A percentile compares a stretch with the other conserved stretches of the same genome.
phyloP scores from a whole-genome alignment of 176 grass and related monocot genomes.

The Phoenix roebelenii region DNA sequence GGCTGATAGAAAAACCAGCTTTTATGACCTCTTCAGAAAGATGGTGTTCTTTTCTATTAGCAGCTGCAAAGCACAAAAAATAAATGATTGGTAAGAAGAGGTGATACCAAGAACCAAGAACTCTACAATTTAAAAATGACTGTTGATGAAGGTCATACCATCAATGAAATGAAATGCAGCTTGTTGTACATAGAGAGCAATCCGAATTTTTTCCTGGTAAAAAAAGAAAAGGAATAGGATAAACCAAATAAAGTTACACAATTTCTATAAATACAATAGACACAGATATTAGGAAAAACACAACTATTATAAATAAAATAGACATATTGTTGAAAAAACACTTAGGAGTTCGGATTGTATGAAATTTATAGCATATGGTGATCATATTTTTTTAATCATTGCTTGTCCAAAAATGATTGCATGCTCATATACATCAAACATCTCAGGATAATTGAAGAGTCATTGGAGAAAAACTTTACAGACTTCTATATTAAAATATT shows the following conservation, averaged over 20 bases:
- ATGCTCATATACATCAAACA: no score
- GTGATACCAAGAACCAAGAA: neutral
- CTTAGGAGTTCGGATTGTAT: no score
- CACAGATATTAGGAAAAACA: neutral
- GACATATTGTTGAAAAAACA: no score
- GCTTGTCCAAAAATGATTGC: no score
- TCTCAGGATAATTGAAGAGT: no score
- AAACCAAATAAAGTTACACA: neutral
- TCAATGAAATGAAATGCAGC: constrained; percentile 59
- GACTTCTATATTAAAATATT: no score
- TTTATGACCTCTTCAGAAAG: constrained; percentile 61
- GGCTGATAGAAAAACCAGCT: constrained; percentile 60
- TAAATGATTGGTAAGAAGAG: constrained; percentile 2
- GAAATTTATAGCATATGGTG: no score
- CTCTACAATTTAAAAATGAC: neutral
- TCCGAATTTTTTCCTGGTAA: constrained; percentile 60
- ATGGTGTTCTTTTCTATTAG: constrained; percentile 40
- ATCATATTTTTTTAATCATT: no score
- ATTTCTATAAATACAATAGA: neutral
- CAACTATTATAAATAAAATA: no score
- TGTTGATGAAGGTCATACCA: constrained; percentile 32
- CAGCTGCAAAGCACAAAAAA: constrained; percentile 29
- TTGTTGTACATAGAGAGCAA: constrained; percentile 64
- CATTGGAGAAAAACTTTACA: no score
- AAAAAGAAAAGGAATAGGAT: constrained; percentile 1